phyloP scores from a whole-genome alignment of 306 rosid species.

The Citrullus amarus region DNA sequence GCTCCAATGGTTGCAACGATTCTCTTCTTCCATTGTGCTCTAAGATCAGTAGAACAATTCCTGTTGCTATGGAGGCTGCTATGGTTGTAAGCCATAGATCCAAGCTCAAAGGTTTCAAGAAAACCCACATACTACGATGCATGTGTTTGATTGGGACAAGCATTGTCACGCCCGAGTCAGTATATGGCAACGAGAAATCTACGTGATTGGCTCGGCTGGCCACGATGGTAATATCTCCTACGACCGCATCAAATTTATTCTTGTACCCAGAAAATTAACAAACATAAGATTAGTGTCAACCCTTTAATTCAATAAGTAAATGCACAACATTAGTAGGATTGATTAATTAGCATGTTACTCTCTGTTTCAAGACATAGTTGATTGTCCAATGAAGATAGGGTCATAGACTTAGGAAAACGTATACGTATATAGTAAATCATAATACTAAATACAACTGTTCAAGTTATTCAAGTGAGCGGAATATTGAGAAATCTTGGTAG shows the following conservation, averaged over 20 bases:
- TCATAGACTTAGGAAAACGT: too few relatives aligned
- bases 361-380: background rate
- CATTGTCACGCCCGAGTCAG: slow-evolving; percentile 31
- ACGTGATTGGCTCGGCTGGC: slow-evolving; percentile 17
- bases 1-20: slow-evolving; percentile 15
- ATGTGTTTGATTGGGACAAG: slow-evolving; percentile 14
- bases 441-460: background rate
- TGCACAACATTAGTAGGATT: too few relatives aligned
- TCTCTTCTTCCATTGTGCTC: slow-evolving; percentile 23
- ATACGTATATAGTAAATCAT: too few relatives aligned
- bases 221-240: slow-evolving; percentile 36
- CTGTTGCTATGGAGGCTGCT: slow-evolving; percentile 15
- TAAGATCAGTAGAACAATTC: slow-evolving; percentile 22
- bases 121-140: slow-evolving; percentile 26
- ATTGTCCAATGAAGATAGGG: background rate
- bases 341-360: background rate
- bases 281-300: background rate
- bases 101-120: slow-evolving; percentile 29
- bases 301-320: background rate
- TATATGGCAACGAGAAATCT: slow-evolving; percentile 33
- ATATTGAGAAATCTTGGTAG: background rate
- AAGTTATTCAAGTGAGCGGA: background rate
- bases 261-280: background rate
- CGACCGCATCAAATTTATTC: slow-evolving; percentile 23
- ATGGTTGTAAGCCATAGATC: slow-evolving; percentile 26